Evolutionary conservation across 805 yeast species (phyloP).

Genomic region (Pichia gijzeniarum): DNA sequence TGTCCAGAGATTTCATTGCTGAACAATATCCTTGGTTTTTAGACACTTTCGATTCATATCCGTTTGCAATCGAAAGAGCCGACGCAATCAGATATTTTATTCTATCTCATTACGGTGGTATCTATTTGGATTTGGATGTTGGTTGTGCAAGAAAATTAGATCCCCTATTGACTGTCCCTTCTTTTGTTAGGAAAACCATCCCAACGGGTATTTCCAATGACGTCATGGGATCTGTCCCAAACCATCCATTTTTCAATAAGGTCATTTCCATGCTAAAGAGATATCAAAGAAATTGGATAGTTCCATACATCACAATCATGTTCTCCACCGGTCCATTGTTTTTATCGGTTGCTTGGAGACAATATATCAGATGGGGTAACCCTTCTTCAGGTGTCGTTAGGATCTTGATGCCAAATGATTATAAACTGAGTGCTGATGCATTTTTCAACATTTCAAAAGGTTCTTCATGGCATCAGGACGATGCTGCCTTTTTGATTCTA

Average conservation of each 20-base stretch:
- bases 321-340: slow-evolving; percentile 89
- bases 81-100: slow-evolving; percentile 88
- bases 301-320: slow-evolving; percentile 90
- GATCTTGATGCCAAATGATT: slow-evolving; percentile 66
- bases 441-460: slow-evolving; percentile 76
- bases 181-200: slow-evolving; percentile 77
- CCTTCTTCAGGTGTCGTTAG: slow-evolving; percentile 61
- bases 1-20: slow-evolving; percentile 69
- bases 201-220: slow-evolving; percentile 93
- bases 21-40: slow-evolving; percentile 85
- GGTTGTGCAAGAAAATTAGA: slow-evolving; percentile 77
- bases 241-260: slow-evolving; percentile 77
- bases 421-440: slow-evolving; percentile 52
- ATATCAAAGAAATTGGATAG: slow-evolving; percentile 69
- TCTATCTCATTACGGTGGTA: slow-evolving; percentile 77
- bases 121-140: slow-evolving; percentile 86
- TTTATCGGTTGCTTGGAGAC: slow-evolving; percentile 80
- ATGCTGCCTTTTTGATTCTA: slow-evolving; percentile 70
- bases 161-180: slow-evolving; percentile 74
- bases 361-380: slow-evolving; percentile 74
- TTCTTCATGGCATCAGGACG: slow-evolving; percentile 89
- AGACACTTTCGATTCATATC: slow-evolving; percentile 67
- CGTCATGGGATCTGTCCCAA: slow-evolving; percentile 84
- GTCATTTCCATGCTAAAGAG: slow-evolving; percentile 56
- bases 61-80: slow-evolving; percentile 80